Percentiles rank a stretch among this genome's conserved stretches.
Conservation (phyloP, 2,329 filamentous ascomycete genomes). For the Alternaria gansuensis region DNA sequence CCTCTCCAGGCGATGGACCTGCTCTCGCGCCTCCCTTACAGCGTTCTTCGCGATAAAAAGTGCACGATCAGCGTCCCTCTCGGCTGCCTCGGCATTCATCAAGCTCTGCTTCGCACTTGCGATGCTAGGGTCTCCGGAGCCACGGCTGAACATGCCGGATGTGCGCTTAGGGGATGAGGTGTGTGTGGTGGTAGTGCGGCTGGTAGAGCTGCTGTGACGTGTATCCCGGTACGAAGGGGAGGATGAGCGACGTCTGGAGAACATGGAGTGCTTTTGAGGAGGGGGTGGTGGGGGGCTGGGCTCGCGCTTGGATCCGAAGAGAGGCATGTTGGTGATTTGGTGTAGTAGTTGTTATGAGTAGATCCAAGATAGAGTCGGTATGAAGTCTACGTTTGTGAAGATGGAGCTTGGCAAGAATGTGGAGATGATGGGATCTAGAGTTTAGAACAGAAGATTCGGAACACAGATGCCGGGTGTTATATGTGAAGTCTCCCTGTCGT, state of each 20-base stretch:
- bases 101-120: conserved; percentile 69
- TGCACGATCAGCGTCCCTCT: conserved; percentile 71
- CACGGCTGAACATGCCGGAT: conserved; percentile 55
- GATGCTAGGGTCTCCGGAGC: conserved; percentile 69
- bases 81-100: conserved; percentile 68
- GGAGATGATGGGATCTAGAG: not conserved
- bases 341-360: not conserved
- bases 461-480: conserved; percentile 8
- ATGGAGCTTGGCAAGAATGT: not conserved
- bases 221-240: conserved; percentile 29
- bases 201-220: conserved; percentile 33
- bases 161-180: conserved; percentile 41
- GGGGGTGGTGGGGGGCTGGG: conserved; percentile 37
- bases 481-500: conserved; percentile 2
- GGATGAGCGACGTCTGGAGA: conserved; percentile 50
- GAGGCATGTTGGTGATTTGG: conserved; percentile 40
- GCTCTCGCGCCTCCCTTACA: conserved; percentile 69
- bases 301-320: conserved; percentile 46
- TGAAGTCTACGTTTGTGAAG: not conserved
- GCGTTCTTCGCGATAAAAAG: conserved; percentile 65
- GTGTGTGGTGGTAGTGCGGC: conserved; percentile 27
- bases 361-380: not conserved
- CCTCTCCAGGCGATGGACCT: conserved; percentile 69
- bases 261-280: conserved; percentile 45
- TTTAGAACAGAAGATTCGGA: not conserved